Base-by-base conservation (phyloP, 129 eudicot species). In the Helichrysum umbraculigerum region DNA sequence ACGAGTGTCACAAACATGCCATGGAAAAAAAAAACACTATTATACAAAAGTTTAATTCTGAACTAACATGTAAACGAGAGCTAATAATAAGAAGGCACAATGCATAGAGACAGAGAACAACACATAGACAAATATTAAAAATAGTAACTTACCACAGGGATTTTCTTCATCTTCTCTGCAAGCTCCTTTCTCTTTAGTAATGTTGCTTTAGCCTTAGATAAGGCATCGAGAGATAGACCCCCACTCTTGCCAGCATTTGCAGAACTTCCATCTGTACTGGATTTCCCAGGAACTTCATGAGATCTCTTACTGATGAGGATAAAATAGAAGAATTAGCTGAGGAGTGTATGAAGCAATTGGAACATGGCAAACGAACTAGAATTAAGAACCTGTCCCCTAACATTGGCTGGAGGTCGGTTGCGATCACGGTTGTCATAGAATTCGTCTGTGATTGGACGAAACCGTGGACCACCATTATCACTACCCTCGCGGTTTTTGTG, bases 281-380 rank as follows among this genome's bases (percentile, higher is more conserved):
- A 94, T 88, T 91, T 88, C 90, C 97, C 97, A 91, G 91, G 90
- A 91, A 88, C 93, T 96, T 88, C 96, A 91, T 91, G 96, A 94
- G 96, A 94, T 94, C 96, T 84, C 97, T 86, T 91, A 89, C 82
- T 86, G 91, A n/a, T n/a, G n/a, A n/a, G n/a, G n/a, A n/a, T n/a
- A n/a, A n/a, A n/a, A n/a, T n/a, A n/a, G n/a, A n/a, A n/a, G n/a
- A n/a, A n/a, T n/a, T n/a, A n/a, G n/a, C n/a, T n/a, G n/a, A n/a
- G n/a, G n/a, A n/a, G n/a, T n/a, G n/a, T n/a, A n/a, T n/a, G n/a
- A n/a, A n/a, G n/a, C n/a, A n/a, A n/a, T n/a, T n/a, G n/a, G n/a
- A n/a, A n/a, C n/a, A n/a, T n/a, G n/a, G n/a, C n/a, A n/a, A n/a
- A n/a, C n/a, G n/a, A n/a, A n/a, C n/a, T n/a, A n/a, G n/a, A n/a